These are phyloP conservation scores for Collybia mongolica DNA, from an alignment of 768 basidiomycete species.

Conservation along the genomic window DNA sequence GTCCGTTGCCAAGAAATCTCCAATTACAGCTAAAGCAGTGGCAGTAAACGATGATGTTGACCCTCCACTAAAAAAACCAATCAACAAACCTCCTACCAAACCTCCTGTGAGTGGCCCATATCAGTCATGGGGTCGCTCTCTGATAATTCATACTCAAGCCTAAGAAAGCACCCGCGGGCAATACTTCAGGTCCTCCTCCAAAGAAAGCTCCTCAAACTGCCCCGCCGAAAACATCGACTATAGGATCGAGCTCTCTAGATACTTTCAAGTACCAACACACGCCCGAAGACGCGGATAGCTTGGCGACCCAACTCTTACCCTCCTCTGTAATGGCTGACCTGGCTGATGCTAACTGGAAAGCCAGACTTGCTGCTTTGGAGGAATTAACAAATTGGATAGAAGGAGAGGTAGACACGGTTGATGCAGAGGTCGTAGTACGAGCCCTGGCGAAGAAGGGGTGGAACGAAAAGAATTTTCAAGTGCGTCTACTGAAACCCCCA, in stretches of 20 bases:
- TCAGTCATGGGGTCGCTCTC: neutral
- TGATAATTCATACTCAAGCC: conserved; percentile 26
- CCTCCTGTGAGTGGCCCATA: conserved; percentile 33
- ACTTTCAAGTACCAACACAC: conserved; percentile 89
- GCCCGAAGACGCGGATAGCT: conserved; percentile 87
- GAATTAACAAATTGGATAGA: conserved; percentile 86
- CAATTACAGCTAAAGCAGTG: conserved; percentile 18
- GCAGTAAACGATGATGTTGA: conserved; percentile 14
- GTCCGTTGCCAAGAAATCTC: conserved; percentile 30
- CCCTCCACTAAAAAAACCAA: conserved; percentile 36
- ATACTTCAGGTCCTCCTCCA: conserved; percentile 33
- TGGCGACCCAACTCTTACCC: conserved; percentile 75
- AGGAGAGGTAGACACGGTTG: conserved; percentile 58
- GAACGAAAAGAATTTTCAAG: conserved; percentile 99
- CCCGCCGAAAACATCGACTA: conserved; percentile 46
- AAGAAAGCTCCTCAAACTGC: conserved; percentile 35
- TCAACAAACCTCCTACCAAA: conserved; percentile 51
- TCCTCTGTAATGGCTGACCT: conserved; percentile 66
- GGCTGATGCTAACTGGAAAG: conserved; percentile 93
- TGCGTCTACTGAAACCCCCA: conserved; percentile 23
- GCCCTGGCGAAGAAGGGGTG: conserved; percentile 91
- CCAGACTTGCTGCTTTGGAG: conserved; percentile 81
- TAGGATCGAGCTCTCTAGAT: conserved; percentile 61
- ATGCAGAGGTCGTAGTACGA: conserved; percentile 87
- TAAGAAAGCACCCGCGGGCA: conserved; percentile 48